Evolutionary conservation across 163 green algal genomes (phyloP), one percentile per base, ranked within the genome.

Genomic region (Scenedesmus sp.): DNA sequence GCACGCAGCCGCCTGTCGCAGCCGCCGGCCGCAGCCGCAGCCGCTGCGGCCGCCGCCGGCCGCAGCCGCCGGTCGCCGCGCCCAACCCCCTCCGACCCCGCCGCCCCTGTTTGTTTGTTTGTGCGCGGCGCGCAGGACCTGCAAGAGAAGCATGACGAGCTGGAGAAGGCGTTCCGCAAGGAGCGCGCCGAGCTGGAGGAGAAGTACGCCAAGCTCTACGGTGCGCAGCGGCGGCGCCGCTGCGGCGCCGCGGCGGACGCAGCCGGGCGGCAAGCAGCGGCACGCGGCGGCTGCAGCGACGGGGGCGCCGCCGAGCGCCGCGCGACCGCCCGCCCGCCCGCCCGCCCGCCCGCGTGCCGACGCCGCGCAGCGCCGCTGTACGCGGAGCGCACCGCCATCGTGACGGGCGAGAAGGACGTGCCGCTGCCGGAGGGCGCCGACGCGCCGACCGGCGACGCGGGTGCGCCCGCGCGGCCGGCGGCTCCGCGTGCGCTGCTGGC

Each of bases 131-230:
- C 50, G 22, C 75, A 89, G 74, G 66, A 80, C 31, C 73, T 93
- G 47, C 91, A 95, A 80, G 53, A 78, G 1, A 72, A 91, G 78
- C 87, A 92, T 34, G 90, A 96, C 66, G 88, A 93, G 65, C 76
- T 96, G 1, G 81, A 94, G 58, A 81, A 84, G n/a, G 64, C 90
- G 73, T 96, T 90, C 62, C 74, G 84, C 14, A 91, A 92, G 74
- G 91, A 96, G 85, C 83, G 77, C 11, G 81, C 80, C 22, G 86
- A 79, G 58, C 84, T 96, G 11, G 90, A 95, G 81, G 86, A 77
- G 18, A 95, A 93, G 78, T 96, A 96, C 63, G 86, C 87, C 71
- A 88, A 87, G 78, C 82, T 94, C 7, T 96, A 95, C 77, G 83
- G 86, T 89, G 58, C 76, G 81, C 4, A 0, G 31, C 1, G 10